Percentiles rank a stretch among this genome's conserved stretches.
Conservation (phyloP, 2,329 filamentous ascomycete genomes). For the Penicillium polonicum region DNA sequence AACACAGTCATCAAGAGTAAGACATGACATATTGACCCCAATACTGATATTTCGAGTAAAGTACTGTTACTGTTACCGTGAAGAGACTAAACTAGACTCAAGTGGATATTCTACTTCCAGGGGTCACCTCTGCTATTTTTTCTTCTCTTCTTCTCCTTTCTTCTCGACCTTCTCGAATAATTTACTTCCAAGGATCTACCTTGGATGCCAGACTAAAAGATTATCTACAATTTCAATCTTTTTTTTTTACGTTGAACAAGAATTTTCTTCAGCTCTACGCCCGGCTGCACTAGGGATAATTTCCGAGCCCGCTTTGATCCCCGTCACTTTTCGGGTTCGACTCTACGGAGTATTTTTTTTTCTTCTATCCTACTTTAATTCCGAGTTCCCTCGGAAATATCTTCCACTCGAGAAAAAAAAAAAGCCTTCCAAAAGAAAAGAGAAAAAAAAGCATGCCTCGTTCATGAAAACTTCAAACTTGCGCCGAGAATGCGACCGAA, state of each 20-base stretch:
- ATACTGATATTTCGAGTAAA: not conserved
- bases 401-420: not conserved
- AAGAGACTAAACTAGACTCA: conserved; percentile 21
- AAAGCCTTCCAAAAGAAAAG: not conserved
- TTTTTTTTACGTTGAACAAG: conserved; percentile 7
- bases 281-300: conserved; percentile 23
- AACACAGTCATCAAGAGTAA: not conserved
- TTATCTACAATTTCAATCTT: conserved; percentile 7
- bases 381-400: conserved; percentile 2
- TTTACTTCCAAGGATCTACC: conserved; percentile 3
- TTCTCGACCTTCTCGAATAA: not conserved
- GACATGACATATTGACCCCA: not conserved
- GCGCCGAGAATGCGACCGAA: conserved; percentile 31
- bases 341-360: not conserved
- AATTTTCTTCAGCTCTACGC: conserved; percentile 11
- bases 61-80: conserved; percentile 21
- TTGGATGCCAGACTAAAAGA: conserved; percentile 3
- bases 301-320: conserved; percentile 22
- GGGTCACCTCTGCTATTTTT: conserved; percentile 13
- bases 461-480: conserved; percentile 21
- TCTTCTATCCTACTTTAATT: not conserved
- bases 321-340: conserved; percentile 11
- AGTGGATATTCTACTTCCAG: conserved; percentile 30
- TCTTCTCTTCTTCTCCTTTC: conserved; percentile 8
- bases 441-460: conserved; percentile 15